Evolutionary conservation across 495 filamentous ascomycete genomes (phyloP).

Genomic region (Lineolata rhizophorae): DNA sequence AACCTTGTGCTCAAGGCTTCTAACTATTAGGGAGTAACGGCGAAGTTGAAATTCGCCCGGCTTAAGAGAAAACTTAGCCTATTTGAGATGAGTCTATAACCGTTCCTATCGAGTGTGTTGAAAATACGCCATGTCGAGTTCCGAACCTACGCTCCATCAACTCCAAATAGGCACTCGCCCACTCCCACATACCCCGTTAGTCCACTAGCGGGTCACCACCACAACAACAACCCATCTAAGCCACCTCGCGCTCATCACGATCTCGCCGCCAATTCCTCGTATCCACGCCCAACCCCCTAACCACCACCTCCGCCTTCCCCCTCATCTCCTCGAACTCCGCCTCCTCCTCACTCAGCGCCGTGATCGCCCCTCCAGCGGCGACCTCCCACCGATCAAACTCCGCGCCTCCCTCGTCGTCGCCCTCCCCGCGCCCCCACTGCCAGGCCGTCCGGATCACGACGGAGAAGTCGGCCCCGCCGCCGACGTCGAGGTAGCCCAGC

Average conservation of each 20-base stretch:
- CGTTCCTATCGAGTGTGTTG: too few species aligned
- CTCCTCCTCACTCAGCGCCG: constrained; percentile 47
- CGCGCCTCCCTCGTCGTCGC: constrained; percentile 25
- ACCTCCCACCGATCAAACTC: constrained; percentile 45
- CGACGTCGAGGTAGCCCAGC: constrained; percentile 69
- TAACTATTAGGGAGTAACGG: too few species aligned
- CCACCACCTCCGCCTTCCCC: constrained; percentile 28
- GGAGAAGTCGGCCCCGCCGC: constrained; percentile 68
- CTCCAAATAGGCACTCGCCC: not conserved
- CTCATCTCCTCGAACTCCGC: constrained; percentile 86
- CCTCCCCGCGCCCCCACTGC: constrained; percentile 23
- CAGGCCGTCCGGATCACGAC: constrained; percentile 70
- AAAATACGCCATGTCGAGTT: too few species aligned
- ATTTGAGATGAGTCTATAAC: too few species aligned
- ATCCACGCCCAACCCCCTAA: not conserved
- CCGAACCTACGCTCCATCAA: too few species aligned
- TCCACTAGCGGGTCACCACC: not conserved
- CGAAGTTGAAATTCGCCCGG: too few species aligned
- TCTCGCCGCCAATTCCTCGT: too few species aligned
- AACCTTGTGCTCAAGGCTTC: too few species aligned
- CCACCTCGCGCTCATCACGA: not conserved
- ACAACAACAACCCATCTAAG: not conserved
- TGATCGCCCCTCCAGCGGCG: constrained; percentile 78
- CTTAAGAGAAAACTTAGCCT: too few species aligned
- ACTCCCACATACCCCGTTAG: not conserved